A percentile compares a stretch with the other conserved stretches of the same genome.
Conservation (phyloP, 352 stramenopile species). For the Phytophthora palmivora region DNA sequence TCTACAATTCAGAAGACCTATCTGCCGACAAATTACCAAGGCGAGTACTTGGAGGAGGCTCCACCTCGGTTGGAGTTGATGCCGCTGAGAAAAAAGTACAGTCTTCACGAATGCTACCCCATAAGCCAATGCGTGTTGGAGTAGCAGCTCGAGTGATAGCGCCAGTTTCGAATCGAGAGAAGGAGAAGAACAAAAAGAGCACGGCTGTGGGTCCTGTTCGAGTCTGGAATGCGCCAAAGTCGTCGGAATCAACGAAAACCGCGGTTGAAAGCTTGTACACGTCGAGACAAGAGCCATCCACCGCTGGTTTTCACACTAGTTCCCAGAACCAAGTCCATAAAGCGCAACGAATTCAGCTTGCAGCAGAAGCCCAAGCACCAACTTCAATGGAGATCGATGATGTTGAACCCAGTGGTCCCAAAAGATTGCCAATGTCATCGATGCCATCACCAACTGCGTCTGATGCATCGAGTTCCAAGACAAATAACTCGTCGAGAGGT, state of each 20-base stretch:
- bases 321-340: constrained; percentile 30
- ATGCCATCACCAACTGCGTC: constrained; percentile 35
- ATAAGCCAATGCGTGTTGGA: constrained; percentile 51
- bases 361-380: constrained; percentile 24
- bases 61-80: constrained; percentile 19
- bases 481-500: constrained; percentile 25
- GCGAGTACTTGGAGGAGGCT: constrained; percentile 30
- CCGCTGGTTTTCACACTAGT: constrained; percentile 43
- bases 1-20: constrained; percentile 20
- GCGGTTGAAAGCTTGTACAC: constrained; percentile 42
- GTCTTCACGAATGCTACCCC: constrained; percentile 45
- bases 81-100: constrained; percentile 10
- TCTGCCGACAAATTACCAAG: constrained; percentile 28
- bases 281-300: constrained; percentile 37
- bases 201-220: constrained; percentile 41
- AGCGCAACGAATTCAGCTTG: constrained; percentile 49
- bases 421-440: constrained; percentile 13
- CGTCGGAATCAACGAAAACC: constrained; percentile 21
- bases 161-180: constrained; percentile 4
- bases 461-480: constrained; percentile 34
- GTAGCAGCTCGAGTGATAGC: constrained; percentile 39
- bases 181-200: constrained; percentile 35
- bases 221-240: constrained; percentile 43
- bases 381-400: constrained; percentile 28
- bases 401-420: constrained; percentile 19